These are phyloP conservation scores for Ochetophila trinervis DNA, from an alignment of 306 rosid species.

Conservation along the genomic window DNA sequence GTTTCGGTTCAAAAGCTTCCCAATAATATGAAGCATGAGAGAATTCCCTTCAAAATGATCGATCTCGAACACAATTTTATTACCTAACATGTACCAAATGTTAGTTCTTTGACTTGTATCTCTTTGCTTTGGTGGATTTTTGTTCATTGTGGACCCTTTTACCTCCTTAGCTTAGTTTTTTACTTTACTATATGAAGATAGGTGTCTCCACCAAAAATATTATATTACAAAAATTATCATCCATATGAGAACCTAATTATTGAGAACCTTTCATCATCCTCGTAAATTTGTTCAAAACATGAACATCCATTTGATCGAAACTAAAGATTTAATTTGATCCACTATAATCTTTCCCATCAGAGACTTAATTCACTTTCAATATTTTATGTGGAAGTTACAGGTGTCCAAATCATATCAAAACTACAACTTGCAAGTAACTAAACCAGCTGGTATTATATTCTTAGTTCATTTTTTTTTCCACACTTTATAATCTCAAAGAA, in stretches of 20 bases:
- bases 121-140: constrained; percentile 33
- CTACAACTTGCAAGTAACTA: too few relatives aligned
- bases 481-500: too few relatives aligned
- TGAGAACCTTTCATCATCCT: background rate
- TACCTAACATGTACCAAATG: constrained; percentile 20
- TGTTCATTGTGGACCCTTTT: constrained; percentile 30
- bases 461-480: too few relatives aligned
- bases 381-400: too few relatives aligned
- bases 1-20: background rate
- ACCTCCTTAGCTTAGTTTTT: background rate
- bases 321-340: too few relatives aligned
- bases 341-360: too few relatives aligned
- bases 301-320: background rate
- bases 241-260: too few relatives aligned
- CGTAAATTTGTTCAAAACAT: constrained; percentile 1
- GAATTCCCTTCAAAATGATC: background rate
- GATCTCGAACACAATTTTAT: constrained; percentile 9
- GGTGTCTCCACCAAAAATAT: background rate
- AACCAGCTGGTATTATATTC: too few relatives aligned
- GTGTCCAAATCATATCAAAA: too few relatives aligned
- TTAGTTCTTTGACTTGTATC: constrained; percentile 45
- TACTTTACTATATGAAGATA: background rate
- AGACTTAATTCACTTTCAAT: too few relatives aligned
- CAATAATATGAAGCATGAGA: too few relatives aligned
- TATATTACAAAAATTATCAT: too few relatives aligned